These are phyloP conservation scores for Alternaria gansuensis DNA, from an alignment of 2,329 filamentous ascomycete species.

Conservation along the genomic window DNA sequence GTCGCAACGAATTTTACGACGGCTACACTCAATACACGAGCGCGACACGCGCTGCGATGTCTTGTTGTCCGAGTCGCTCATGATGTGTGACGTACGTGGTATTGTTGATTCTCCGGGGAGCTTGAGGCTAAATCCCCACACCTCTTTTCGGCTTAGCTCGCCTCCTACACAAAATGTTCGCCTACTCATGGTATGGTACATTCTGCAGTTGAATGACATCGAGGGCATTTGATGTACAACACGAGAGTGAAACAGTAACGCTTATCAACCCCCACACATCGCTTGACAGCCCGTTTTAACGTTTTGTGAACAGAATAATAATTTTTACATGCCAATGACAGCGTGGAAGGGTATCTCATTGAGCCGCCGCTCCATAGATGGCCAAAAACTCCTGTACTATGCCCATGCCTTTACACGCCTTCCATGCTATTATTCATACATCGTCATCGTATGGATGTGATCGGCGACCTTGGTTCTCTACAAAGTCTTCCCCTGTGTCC, in stretches of 20 bases:
- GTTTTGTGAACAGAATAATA: neutral
- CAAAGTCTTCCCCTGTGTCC: slow-evolving; percentile 45
- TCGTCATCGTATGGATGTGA: slow-evolving; percentile 27
- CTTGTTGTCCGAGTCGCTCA: slow-evolving; percentile 22
- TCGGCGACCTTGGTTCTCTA: slow-evolving; percentile 33
- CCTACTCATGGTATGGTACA: slow-evolving; percentile 3
- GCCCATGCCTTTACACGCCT: slow-evolving; percentile 35
- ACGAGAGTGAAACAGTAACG: neutral
- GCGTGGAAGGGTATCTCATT: slow-evolving; percentile 43
- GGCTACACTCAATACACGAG: slow-evolving; percentile 23
- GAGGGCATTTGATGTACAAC: neutral
- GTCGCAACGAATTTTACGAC: slow-evolving; percentile 27
- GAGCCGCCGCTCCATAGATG: slow-evolving; percentile 28
- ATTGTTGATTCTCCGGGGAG: slow-evolving; percentile 10
- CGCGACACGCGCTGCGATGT: slow-evolving; percentile 22
- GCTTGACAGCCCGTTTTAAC: neutral
- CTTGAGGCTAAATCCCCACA: slow-evolving; percentile 23
- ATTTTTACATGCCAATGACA: slow-evolving; percentile 5
- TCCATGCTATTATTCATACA: slow-evolving; percentile 34
- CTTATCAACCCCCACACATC: neutral
- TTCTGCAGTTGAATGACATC: neutral
- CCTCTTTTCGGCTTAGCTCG: slow-evolving; percentile 4
- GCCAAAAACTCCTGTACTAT: slow-evolving; percentile 44
- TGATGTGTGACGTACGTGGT: neutral
- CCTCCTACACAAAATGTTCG: slow-evolving; percentile 24